These are phyloP conservation scores for Cyphellophora attinorum DNA, from an alignment of 2,329 filamentous ascomycete species.

Conservation along the genomic window DNA sequence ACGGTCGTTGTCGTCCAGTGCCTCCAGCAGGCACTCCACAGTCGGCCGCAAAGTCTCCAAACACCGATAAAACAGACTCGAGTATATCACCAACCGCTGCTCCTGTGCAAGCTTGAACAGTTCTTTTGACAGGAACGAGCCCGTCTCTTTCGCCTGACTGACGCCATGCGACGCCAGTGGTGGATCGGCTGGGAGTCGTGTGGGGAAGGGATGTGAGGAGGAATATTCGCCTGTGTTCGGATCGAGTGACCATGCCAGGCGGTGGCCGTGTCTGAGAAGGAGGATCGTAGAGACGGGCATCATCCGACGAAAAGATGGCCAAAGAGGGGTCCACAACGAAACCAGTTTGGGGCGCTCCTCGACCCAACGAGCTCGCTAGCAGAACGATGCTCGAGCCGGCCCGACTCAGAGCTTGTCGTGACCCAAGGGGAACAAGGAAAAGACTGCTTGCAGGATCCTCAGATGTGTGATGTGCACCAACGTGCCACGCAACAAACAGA, in stretches of 20 bases:
- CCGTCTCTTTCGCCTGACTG: conserved; percentile 71
- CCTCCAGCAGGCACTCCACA: conserved; percentile 31
- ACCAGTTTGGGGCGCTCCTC: too few relatives aligned
- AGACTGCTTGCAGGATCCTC: too few relatives aligned
- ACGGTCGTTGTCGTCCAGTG: conserved; percentile 6
- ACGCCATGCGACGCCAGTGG: conserved; percentile 80
- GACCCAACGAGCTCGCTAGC: too few relatives aligned
- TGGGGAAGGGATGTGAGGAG: conserved; percentile 65
- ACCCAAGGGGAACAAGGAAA: too few relatives aligned
- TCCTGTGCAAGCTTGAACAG: conserved; percentile 59
- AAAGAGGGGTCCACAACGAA: too few relatives aligned
- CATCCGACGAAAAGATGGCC: conserved; percentile 1
- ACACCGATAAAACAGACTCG: conserved; percentile 78
- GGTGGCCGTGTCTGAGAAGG: conserved; percentile 44
- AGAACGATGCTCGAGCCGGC: too few relatives aligned
- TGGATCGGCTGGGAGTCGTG: conserved; percentile 79
- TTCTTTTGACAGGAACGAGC: conserved; percentile 45
- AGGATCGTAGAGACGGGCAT: conserved; percentile 20
- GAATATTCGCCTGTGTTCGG: conserved; percentile 69
- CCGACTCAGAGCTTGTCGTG: too few relatives aligned
- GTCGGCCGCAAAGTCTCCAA: conserved; percentile 70
- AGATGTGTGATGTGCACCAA: too few relatives aligned
- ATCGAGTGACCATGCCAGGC: conserved; percentile 82
- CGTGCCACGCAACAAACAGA: too few relatives aligned
- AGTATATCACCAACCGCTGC: conserved; percentile 51